These are phyloP conservation scores for Salvia splendens DNA, from an alignment of 257 asterid species.

Conservation along the genomic window DNA sequence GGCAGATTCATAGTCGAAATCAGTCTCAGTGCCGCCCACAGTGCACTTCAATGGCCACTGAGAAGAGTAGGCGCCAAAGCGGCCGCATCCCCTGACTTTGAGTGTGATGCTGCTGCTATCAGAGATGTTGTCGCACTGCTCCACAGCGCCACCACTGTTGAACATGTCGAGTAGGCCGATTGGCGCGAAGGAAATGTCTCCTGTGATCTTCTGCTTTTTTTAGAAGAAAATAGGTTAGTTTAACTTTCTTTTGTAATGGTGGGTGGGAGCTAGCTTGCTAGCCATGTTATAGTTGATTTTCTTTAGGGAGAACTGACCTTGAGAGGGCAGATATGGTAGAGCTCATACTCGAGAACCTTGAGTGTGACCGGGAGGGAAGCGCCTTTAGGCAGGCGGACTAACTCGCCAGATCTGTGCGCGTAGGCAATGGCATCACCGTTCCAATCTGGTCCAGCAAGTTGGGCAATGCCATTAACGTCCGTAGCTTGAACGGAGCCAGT, in stretches of 20 bases:
- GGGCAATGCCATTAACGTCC: conserved; percentile 65
- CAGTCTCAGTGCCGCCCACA: conserved; percentile 41
- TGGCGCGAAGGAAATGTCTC: conserved; percentile 57
- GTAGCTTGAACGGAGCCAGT: conserved; percentile 65
- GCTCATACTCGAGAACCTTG: conserved; percentile 79
- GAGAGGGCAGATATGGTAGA: conserved; percentile 84
- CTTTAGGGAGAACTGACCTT: conserved; percentile 50
- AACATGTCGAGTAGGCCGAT: conserved; percentile 87
- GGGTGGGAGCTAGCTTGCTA: neutral
- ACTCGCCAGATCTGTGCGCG: conserved; percentile 64
- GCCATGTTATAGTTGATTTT: neutral
- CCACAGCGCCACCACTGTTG: conserved; percentile 79
- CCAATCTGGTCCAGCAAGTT: conserved; percentile 81
- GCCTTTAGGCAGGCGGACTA: conserved; percentile 62
- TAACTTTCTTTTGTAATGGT: neutral
- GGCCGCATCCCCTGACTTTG: conserved; percentile 76
- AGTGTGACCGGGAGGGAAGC: conserved; percentile 85
- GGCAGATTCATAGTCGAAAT: conserved; percentile 45
- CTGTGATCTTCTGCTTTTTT: conserved; percentile 49
- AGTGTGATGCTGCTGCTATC: conserved; percentile 12
- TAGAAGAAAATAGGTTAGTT: conserved; percentile 12
- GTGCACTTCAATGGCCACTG: conserved; percentile 65
- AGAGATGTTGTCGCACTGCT: conserved; percentile 35
- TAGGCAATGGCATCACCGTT: conserved; percentile 69
- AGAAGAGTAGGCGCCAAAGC: conserved; percentile 72